Base-by-base conservation (phyloP, 2,329 filamentous ascomycete species). In the Drechslerella coelobrocha region DNA sequence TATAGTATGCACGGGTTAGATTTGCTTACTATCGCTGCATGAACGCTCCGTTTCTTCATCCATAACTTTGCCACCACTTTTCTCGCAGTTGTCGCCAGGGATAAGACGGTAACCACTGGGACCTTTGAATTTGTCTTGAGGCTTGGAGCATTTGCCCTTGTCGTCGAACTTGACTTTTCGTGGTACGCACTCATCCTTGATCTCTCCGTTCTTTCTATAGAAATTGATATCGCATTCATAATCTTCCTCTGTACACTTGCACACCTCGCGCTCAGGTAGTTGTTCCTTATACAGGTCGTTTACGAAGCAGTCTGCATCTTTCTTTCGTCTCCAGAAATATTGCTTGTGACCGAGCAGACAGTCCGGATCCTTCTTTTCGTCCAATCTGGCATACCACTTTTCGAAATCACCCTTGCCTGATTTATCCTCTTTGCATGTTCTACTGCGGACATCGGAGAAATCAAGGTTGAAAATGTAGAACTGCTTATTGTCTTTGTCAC, bases 221-320 rank as follows among this genome's bases (percentile, higher is more conserved):
- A 96, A 97, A 78, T 96, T 95, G 82, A 90, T 96, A 77, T 97
- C 93, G 78, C 94, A 99, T 80, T 99, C 94, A 78, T 96, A 99
- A 78, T 99, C 95, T 31, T 83, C 82, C 63, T 89, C 86, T 0
- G 88, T 87, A 79, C 94, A 99, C 41, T 90, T 86, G 81, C 94
- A 99, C 50, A 86, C 80, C 75, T 91, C 86, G 26, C 85, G 88
- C 71, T 88, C 82, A 1, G 89, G 86, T 31, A 85, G 80, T 0
- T 90, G 87, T 73, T 94, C 89, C 76, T 91, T 87, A 81, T 96
- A 97, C 57, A 93, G 86, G 69, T 90, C 84, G 75, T 90, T 89
- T 75, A 97, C 84, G 78, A 97, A 96, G 79, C 95, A 99, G 71
- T 96, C 86, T 17, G 90, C 89, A 75, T 90, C 85, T 78, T 91